These are phyloP conservation scores for Candida awuae DNA, from an alignment of 805 yeast genomes.

Conservation along the genomic window DNA sequence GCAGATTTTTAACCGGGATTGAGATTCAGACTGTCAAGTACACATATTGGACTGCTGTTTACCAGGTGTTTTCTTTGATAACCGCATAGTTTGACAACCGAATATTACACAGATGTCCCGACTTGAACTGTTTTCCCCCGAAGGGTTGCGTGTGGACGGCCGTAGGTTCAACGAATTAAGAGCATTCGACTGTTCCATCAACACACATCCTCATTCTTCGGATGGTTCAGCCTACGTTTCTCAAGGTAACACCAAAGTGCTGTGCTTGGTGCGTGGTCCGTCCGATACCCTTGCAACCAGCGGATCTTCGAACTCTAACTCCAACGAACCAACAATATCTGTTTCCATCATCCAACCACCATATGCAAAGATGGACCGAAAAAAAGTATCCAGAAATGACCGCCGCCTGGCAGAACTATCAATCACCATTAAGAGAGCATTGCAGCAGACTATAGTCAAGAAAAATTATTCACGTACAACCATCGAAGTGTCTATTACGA, in stretches of 20 bases:
- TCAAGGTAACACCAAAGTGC: conserved; percentile 84
- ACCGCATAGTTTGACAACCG: too few species aligned
- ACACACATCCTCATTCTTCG: conserved; percentile 79
- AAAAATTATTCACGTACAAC: conserved; percentile 76
- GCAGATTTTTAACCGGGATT: too few species aligned
- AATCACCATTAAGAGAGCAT: conserved; percentile 59
- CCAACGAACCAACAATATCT: conserved; percentile 50
- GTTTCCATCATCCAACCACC: conserved; percentile 69
- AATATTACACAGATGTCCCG: too few species aligned
- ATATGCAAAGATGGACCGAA: conserved; percentile 70
- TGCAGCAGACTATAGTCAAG: conserved; percentile 64
- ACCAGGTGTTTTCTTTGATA: too few species aligned
- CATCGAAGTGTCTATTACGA: conserved; percentile 67
- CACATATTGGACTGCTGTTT: too few species aligned
- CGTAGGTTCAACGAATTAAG: conserved; percentile 93
- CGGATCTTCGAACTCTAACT: conserved; percentile 49
- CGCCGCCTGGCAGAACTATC: conserved; percentile 60
- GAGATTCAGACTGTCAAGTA: too few species aligned
- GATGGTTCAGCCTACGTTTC: conserved; percentile 92
- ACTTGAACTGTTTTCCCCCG: conserved; percentile 86
- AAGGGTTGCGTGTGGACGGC: conserved; percentile 89
- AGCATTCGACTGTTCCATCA: conserved; percentile 67
- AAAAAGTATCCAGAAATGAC: conserved; percentile 59
- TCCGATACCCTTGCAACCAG: conserved; percentile 50
- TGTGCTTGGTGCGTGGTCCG: conserved; percentile 85